A percentile compares a stretch with the other conserved stretches of the same genome.
Evolutionary conservation across 179 eudicot genomes (phyloP).

Genomic region (Sideroxylon spinosum): DNA sequence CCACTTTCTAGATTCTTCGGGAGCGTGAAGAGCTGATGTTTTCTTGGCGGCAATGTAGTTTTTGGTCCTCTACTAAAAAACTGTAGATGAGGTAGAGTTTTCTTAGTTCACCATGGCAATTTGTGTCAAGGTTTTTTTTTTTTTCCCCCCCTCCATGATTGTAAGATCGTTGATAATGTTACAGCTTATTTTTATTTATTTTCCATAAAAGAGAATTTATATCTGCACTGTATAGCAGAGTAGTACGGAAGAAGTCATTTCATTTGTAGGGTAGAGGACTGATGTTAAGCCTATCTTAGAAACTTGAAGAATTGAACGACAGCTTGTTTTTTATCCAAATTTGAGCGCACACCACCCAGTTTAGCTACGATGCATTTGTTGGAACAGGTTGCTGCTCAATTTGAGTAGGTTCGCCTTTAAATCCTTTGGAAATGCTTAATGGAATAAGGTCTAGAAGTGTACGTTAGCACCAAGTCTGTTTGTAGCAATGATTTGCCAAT

Average conservation of each 20-base stretch:
- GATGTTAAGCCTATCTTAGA: not conserved
- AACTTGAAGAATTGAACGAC: not conserved
- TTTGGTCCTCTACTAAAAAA: not conserved
- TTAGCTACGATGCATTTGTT: too few relatives aligned
- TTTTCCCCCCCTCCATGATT: not conserved
- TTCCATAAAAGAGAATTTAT: not conserved
- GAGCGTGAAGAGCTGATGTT: conserved; percentile 50
- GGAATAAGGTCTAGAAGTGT: too few relatives aligned
- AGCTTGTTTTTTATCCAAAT: not conserved
- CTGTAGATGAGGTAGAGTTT: not conserved
- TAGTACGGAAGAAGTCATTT: not conserved
- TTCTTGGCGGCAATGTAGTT: not conserved
- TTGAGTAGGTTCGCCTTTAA: too few relatives aligned
- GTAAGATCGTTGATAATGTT: not conserved
- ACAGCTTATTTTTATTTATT: not conserved
- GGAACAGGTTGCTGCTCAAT: too few relatives aligned
- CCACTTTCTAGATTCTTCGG: conserved; percentile 97
- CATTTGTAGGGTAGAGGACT: not conserved
- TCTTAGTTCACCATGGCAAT: not conserved
- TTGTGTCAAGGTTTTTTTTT: not conserved
- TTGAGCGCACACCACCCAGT: not conserved
- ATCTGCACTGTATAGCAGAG: not conserved
- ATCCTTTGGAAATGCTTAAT: too few relatives aligned
- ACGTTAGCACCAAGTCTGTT: too few relatives aligned
- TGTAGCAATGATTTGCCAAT: too few relatives aligned